phyloP scores from a whole-genome alignment of 805 yeast species.

The Metschnikowia kunwiensis region DNA sequence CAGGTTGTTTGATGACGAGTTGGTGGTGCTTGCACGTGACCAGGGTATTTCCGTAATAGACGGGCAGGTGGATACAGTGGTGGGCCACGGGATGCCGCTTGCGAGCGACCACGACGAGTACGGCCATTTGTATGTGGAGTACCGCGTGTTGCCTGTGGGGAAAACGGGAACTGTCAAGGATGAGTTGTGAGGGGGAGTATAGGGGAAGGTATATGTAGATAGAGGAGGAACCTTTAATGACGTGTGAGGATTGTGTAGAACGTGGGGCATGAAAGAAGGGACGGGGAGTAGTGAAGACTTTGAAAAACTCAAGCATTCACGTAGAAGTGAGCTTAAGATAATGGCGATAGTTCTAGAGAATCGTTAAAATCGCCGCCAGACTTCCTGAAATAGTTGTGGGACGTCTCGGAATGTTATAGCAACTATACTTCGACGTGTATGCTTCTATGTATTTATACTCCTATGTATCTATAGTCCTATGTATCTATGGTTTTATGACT shows the following conservation, averaged over 20 bases:
- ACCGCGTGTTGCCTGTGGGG: constrained; percentile 17
- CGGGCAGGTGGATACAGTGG: constrained; percentile 70
- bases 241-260: background rate
- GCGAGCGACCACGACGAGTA: constrained; percentile 41
- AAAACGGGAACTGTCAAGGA: constrained; percentile 9
- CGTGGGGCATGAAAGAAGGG: background rate
- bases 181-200: constrained; percentile 15
- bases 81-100: constrained; percentile 85
- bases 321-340: too few species aligned
- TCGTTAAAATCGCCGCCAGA: too few species aligned
- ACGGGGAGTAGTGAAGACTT: too few species aligned
- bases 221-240: background rate
- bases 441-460: too few species aligned
- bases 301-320: too few species aligned
- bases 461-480: too few species aligned
- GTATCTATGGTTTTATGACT: too few species aligned
- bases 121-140: constrained; percentile 24
- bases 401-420: too few species aligned
- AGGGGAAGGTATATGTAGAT: background rate
- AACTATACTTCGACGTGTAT: too few species aligned
- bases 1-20: constrained; percentile 58
- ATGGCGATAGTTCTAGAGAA: too few species aligned
- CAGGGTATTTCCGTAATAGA: constrained; percentile 51
- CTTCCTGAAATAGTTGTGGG: too few species aligned
- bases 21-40: constrained; percentile 45